Evolutionary conservation across 2,329 filamentous ascomycete genomes (phyloP), one percentile per base, ranked within the genome.

Genomic region (Penicillium thymicola): DNA sequence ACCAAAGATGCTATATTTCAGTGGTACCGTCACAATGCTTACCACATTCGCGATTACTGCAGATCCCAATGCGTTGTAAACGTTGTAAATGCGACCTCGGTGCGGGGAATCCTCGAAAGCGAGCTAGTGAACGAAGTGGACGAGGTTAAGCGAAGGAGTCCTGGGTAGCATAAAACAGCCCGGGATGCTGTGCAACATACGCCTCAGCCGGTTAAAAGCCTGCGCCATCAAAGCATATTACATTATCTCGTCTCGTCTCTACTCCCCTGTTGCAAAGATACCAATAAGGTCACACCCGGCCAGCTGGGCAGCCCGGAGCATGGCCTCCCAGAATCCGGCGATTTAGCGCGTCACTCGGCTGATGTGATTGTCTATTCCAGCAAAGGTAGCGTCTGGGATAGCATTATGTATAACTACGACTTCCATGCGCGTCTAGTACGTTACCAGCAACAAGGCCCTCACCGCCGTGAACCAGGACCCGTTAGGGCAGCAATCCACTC

Each of bases 321-420:
- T 65, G 47, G 58, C 58, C 4, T 78, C 0, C 72, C 72, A 0
- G 51, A 59, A 2, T 75, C 69, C 41, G 76, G 77, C 1, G 75
- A 80, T 59, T 69, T 80, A 2, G 77, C 78, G 0, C 70, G 78
- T 5, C 78, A 80, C 59, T 79, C 76, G 4, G 66, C 71, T 25
- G 78, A 76, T 54, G 73, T 80, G 48, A 68, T 75, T 25, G 75
- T 74, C 1, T 80, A 78, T 59, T 67, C 63, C 45, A 70, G 70
- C 14, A 66, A 74, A 16, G 74, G 73, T 21, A 75, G 72, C 42
- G 74, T 75, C 5, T 81, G 79, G 79, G 71, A 76, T 32, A 79
- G 77, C 57, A 74, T 82, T 54, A 75, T 78, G 71, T 72, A 71
- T 58, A 82, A 82, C 59, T 81, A 81, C 55, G 71, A 71, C 36